Percentiles rank a stretch among this genome's conserved stretches.
Evolutionary conservation across 1,139 yeast species (phyloP).

Genomic region (Arxiozyma heterogenica): DNA sequence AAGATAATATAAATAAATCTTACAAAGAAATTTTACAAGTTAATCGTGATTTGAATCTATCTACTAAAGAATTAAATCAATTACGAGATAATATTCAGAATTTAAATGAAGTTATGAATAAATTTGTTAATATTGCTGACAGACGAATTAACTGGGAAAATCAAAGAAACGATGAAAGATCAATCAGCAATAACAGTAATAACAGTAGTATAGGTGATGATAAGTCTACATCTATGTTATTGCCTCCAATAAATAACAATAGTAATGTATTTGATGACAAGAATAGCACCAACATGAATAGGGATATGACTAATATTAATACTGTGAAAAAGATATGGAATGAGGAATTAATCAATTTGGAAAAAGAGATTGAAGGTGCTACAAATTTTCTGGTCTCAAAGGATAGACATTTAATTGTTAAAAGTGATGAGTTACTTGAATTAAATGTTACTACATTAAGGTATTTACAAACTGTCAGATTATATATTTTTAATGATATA

Average conservation of each 20-base stretch:
- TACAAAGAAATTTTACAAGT: slow-evolving; percentile 65
- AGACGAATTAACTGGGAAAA: slow-evolving; percentile 41
- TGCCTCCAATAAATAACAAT: slow-evolving; percentile 18
- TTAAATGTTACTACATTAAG: slow-evolving; percentile 82
- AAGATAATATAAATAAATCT: slow-evolving; percentile 56
- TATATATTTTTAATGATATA: slow-evolving; percentile 71
- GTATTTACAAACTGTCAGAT: slow-evolving; percentile 64
- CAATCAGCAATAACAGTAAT: slow-evolving; percentile 1
- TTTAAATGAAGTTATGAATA: slow-evolving; percentile 52
- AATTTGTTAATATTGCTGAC: slow-evolving; percentile 64
- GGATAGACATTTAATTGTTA: slow-evolving; percentile 74
- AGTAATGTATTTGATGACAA: not conserved
- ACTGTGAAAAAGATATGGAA: slow-evolving; percentile 79
- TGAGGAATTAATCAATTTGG: slow-evolving; percentile 58
- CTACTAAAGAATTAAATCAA: slow-evolving; percentile 55
- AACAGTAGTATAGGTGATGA: slow-evolving; percentile 5
- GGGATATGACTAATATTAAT: slow-evolving; percentile 61
- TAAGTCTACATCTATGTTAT: slow-evolving; percentile 3
- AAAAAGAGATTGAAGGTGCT: slow-evolving; percentile 83
- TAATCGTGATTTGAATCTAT: slow-evolving; percentile 52
- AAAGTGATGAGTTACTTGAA: slow-evolving; percentile 82
- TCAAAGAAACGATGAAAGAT: slow-evolving; percentile 15
- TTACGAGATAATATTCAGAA: slow-evolving; percentile 55
- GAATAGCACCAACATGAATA: slow-evolving; percentile 18
- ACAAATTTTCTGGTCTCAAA: slow-evolving; percentile 48